Base-by-base conservation (phyloP, 768 basidiomycete species). In the Clitopilus hobsonii region DNA sequence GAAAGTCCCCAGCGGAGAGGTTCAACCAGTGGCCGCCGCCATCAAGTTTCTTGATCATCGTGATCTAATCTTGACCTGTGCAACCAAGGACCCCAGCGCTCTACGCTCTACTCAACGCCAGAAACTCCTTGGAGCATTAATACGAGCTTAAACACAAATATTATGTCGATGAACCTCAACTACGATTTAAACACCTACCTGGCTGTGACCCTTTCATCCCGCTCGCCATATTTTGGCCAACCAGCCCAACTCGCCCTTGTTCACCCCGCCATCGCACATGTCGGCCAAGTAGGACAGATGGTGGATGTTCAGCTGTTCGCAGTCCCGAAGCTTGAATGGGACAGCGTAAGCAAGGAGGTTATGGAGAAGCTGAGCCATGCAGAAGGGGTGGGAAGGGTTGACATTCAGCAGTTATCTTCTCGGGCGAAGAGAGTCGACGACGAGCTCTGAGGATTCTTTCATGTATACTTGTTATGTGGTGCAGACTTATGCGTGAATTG, bases 261-360 rank as follows among this genome's bases (percentile, higher is more conserved):
- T 24, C 63, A 69, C 48, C 67, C 68, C 6, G 60, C 64, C 11
- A 51, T 71, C 11, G 53, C 59, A 29, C 64, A 69, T 51, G 61
- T 66, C n/a, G 70, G 70, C 23, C 67, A 64, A 51, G 70, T 69
- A 29, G 70, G 70, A 20, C 63, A 64, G 58, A 58, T 71, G 52
- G 24, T 55, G 51, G 68, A 71, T 27, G 66, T 69, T 7, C 70
- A 69, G 38, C 45, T 71, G 6, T 67, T 63, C 57, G 64, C 63
- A 38, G 65, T 71, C 13, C 65, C 68, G 3, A 68, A 67, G 29
- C 48, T 58, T 7, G 60, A 63, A 10, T 69, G 69, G 69, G 56
- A 66, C 24, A 54, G 49, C 18, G 60, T 59, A 14, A 51, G 63
- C 30, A 59, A 62, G 5, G 60, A 63, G 41, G 60, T 69, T 2